phyloP scores from a whole-genome alignment of 108 stramenopile genomes.

The Bacterosira constricta region DNA sequence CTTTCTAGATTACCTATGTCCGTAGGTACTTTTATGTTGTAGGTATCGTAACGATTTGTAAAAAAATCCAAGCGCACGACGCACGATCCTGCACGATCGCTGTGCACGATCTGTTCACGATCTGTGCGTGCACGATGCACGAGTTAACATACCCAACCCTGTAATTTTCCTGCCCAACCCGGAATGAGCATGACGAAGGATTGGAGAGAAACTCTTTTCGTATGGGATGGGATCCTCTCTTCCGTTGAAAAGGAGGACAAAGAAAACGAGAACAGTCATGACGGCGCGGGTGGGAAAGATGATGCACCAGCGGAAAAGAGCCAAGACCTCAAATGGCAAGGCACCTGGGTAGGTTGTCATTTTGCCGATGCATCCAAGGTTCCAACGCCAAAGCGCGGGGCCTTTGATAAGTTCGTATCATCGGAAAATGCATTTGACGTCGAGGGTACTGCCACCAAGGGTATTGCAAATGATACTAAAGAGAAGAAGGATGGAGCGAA shows the following conservation, averaged over 20 bases:
- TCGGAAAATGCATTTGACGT: constrained; percentile 56
- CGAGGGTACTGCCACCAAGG: constrained; percentile 27
- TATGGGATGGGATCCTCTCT: constrained; percentile 68
- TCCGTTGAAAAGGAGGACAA: constrained; percentile 18
- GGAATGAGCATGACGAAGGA: constrained; percentile 20
- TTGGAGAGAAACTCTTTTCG: constrained; percentile 58
- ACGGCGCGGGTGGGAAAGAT: not conserved
- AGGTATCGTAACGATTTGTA: too few species aligned
- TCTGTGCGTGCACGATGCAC: too few species aligned
- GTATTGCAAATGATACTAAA: constrained; percentile 7
- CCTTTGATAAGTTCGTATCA: constrained; percentile 49
- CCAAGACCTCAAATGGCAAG: constrained; percentile 47
- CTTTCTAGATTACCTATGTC: too few species aligned
- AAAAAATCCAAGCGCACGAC: too few species aligned
- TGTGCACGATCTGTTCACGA: too few species aligned
- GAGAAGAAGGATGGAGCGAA: not conserved
- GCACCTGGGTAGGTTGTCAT: constrained; percentile 58
- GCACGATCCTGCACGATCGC: too few species aligned
- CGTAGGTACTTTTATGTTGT: too few species aligned
- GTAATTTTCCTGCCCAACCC: not conserved
- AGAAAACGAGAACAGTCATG: not conserved
- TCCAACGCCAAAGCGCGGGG: constrained; percentile 57
- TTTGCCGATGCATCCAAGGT: constrained; percentile 51
- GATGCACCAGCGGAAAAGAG: not conserved
- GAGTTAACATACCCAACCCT: too few species aligned